Evolutionary conservation across 1,284 basidiomycete species (phyloP), one percentile per base, ranked within the genome.

Genomic region (Cutaneotrichosporon spelunceum): DNA sequence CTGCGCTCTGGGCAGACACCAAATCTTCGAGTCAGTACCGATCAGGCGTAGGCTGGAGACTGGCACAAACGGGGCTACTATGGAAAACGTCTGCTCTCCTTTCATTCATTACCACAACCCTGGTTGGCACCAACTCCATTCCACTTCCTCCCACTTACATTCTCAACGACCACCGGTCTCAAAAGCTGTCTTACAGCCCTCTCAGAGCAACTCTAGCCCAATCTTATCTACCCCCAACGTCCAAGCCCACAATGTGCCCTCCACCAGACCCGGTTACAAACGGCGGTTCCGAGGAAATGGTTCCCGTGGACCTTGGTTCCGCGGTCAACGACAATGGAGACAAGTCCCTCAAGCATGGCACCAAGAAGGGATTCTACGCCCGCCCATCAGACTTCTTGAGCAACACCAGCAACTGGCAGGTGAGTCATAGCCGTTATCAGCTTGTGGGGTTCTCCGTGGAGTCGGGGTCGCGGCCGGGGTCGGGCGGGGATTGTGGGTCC

Each of bases 351-450:
- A 74, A 76, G 48, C 64, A 64, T 56, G 56, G 57, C 55, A 56
- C 64, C 83, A 84, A 81, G 56, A 80, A 81, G 67, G 93, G 92
- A 77, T 88, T 91, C 49, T 95, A 94, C 78, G 90, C 88, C 47
- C 87, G 90, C 26, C 85, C 91, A n/a, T 86, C 89, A 23, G 93
- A 95, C 79, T 94, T 94, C 79, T 80, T 95, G 68, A 93, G 88
- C 79, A 94, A 95, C 78, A 84, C 93, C 68, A 88, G 86, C 59
- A 94, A 94, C 81, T 95, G 93, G 82, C 90, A 88, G 74, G 76
- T 76, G 61, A 61, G 74, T 68, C 39, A 42, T 42, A 33, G 30
- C 8, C 30, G 30, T 33, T 11, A 33, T 23, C 19, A 10, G 1
- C 45, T 13, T 24, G 45, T 48, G 45, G 49, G 26, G 49, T 26